Percentiles rank a stretch among this genome's conserved stretches.
These are phyloP conservation scores for Elongisporangium undulatum DNA, from an alignment of 352 stramenopile species.

Conservation along the genomic window DNA sequence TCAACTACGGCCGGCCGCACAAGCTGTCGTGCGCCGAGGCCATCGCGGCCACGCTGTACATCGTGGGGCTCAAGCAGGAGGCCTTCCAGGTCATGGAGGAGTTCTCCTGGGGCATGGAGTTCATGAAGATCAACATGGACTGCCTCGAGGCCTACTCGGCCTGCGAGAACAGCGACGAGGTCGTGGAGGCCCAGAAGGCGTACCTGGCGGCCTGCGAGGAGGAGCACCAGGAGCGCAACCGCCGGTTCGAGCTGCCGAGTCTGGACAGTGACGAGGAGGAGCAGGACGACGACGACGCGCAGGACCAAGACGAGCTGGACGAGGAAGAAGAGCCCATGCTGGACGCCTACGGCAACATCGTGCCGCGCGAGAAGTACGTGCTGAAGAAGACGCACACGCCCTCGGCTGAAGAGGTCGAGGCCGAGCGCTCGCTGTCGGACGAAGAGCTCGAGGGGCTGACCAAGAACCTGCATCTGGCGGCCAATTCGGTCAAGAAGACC, in stretches of 20 bases:
- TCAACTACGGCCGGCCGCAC: conserved; percentile 97
- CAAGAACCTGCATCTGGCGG: conserved; percentile 55
- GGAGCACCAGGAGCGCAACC: conserved; percentile 47
- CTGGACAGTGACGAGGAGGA: conserved; percentile 56
- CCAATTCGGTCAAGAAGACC: conserved; percentile 55
- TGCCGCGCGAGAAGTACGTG: conserved; percentile 28
- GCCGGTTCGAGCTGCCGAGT: conserved; percentile 54
- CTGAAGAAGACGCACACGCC: conserved; percentile 52
- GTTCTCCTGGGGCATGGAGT: conserved; percentile 93
- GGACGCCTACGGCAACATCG: conserved; percentile 31
- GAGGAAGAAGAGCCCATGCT: conserved; percentile 19
- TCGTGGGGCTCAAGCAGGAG: conserved; percentile 91
- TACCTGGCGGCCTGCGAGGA: conserved; percentile 64
- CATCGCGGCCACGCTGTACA: conserved; percentile 96
- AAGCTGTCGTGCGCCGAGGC: conserved; percentile 97
- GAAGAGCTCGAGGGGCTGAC: conserved; percentile 51
- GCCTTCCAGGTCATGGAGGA: conserved; percentile 89
- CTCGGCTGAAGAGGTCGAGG: conserved; percentile 14
- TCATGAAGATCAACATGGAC: conserved; percentile 94
- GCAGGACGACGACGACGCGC: conserved; percentile 32
- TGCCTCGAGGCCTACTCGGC: conserved; percentile 82
- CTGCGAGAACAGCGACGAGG: conserved; percentile 63
- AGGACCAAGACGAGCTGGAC: conserved; percentile 14
- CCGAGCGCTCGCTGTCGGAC: conserved; percentile 19
- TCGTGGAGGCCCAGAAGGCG: conserved; percentile 75